Conservation (phyloP, 2,329 filamentous ascomycete genomes). For the Penicillium brasilianum region DNA sequence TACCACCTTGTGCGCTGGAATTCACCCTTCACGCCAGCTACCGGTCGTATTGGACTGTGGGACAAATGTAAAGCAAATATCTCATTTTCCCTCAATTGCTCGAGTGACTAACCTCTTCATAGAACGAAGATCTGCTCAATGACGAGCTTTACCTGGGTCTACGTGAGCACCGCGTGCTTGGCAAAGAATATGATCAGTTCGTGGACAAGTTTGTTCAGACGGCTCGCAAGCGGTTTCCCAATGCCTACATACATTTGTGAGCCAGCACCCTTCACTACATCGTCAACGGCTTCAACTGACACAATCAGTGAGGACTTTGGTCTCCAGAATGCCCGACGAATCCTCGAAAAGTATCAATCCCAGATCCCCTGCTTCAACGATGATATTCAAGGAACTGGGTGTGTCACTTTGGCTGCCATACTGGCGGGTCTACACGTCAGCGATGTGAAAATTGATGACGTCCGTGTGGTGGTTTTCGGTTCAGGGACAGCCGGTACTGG, state of each 20-base stretch:
- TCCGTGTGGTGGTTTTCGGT: conserved; percentile 77
- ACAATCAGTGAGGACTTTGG: conserved; percentile 74
- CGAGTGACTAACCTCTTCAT: background rate
- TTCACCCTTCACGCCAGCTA: conserved; percentile 77
- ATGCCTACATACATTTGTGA: conserved; percentile 80
- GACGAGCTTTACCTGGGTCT: conserved; percentile 83
- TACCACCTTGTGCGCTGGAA: conserved; percentile 83
- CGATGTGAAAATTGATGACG: conserved; percentile 68
- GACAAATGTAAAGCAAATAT: conserved; percentile 61
- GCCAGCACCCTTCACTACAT: conserved; percentile 1
- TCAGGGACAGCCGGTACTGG: conserved; percentile 81
- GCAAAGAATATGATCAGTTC: conserved; percentile 75
- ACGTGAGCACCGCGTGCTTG: conserved; percentile 67
- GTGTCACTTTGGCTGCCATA: conserved; percentile 82
- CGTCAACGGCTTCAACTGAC: conserved; percentile 9
- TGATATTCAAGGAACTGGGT: conserved; percentile 87
- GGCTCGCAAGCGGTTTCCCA: conserved; percentile 72
- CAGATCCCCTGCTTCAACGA: conserved; percentile 87
- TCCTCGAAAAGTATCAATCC: conserved; percentile 76
- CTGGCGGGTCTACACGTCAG: conserved; percentile 75
- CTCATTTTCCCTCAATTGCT: background rate
- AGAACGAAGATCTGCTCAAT: conserved; percentile 73
- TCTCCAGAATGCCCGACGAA: conserved; percentile 72
- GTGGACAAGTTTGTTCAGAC: conserved; percentile 74
- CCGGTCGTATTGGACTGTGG: conserved; percentile 86